Evolutionary conservation across 1,139 yeast species (phyloP).

Genomic region (Wickerhamiella pararugosa): DNA sequence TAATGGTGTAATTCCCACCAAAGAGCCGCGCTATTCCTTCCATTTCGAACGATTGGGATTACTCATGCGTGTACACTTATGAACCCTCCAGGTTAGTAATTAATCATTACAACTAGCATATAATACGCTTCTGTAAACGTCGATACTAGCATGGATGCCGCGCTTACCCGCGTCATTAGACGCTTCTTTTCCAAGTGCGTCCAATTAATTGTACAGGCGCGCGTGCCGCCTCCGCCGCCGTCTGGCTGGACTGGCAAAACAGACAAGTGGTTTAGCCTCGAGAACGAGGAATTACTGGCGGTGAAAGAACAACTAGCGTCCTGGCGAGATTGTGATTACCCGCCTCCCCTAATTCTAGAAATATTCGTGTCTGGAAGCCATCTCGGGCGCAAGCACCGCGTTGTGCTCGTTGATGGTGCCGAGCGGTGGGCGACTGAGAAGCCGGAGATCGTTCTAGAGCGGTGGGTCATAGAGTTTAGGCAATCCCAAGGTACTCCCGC

Average conservation of each 20-base stretch:
- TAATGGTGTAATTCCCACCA: no score
- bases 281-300: slow-evolving; percentile 33
- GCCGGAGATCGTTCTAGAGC: slow-evolving; percentile 72
- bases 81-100: no score
- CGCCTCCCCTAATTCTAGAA: slow-evolving; percentile 78
- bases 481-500: slow-evolving; percentile 11
- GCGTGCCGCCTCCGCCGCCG: slow-evolving; percentile 16
- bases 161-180: slow-evolving; percentile 20
- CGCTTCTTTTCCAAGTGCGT: slow-evolving; percentile 62
- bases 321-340: slow-evolving; percentile 34
- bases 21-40: no score
- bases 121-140: neutral
- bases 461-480: slow-evolving; percentile 81
- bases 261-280: slow-evolving; percentile 44
- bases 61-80: no score
- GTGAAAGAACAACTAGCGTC: slow-evolving; percentile 41
- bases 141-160: slow-evolving; percentile 4
- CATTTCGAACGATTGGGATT: no score
- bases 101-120: no score
- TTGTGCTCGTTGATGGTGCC: slow-evolving; percentile 38
- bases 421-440: slow-evolving; percentile 37
- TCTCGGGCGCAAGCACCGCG: slow-evolving; percentile 43
- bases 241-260: slow-evolving; percentile 15
- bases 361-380: slow-evolving; percentile 60
- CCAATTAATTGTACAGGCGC: slow-evolving; percentile 38